Evolutionary conservation across 805 yeast genomes (phyloP), one percentile per base, ranked within the genome.

Genomic region (Saccharomycopsis olivae): DNA sequence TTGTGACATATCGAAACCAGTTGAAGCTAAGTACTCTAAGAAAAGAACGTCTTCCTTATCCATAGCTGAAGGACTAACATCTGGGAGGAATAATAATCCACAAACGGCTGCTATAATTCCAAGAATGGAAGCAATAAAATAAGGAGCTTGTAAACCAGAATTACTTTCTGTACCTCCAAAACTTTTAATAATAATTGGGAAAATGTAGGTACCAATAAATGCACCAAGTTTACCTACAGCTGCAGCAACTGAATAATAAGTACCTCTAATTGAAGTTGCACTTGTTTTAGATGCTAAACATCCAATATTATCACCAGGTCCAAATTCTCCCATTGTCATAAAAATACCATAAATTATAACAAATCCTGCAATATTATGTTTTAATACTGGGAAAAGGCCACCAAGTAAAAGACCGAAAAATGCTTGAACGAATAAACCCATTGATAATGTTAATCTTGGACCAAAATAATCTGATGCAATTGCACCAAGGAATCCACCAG

Each of bases 171-270:
- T 67, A 31, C 83, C 84, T 33, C 72, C 69, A 39, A 73, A 73
- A 48, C 73, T 65, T 39, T 59, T 65, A 48, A 78, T 76, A 53
- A 88, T 79, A 36, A 75, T 71, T 32, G 96, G 95, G 73, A 89
- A 89, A 24, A 81, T 79, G 54, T 78, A 86, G 34, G 92, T 78
- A 41, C 96, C 96, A 23, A 78, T 82, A 55, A 88, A 87, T 1
- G 95, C 96, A 56, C 96, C 96, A 44, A 85, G 65, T 59, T 88
- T 88, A 54, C 95, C 96, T 39, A 78, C 51, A 19, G 95, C 95
- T 41, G 96, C 95, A 33, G 94, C 89, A 51, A 86, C 68, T 52
- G 92, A 92, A 56, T 88, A 88, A 61, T 81, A 84, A 52, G 82
- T 82, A 43, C 96, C 96, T 64, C 96, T 78, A 41, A 87, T 71